Evolutionary conservation across 345 rosid species (phyloP).

Genomic region (Punica granatum): DNA sequence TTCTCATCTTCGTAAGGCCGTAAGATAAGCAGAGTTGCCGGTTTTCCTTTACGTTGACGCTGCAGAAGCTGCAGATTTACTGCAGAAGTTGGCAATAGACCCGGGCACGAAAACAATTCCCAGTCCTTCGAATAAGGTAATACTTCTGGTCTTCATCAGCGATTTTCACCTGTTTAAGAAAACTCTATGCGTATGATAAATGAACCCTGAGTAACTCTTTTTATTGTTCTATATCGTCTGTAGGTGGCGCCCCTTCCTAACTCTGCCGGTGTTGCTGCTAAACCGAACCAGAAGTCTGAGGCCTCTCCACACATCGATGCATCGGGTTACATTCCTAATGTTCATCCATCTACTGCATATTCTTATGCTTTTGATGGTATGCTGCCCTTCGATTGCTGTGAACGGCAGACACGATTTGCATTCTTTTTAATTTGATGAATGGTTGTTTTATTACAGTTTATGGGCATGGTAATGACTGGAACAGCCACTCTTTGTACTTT

Average conservation of each 20-base stretch:
- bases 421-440: background rate
- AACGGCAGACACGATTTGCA: background rate
- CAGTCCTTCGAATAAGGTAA: constrained; percentile 37
- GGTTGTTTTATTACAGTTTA: background rate
- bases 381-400: background rate
- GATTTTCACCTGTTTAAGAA: background rate
- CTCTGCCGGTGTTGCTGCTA: constrained; percentile 1
- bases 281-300: background rate
- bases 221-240: background rate
- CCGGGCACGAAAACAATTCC: constrained; percentile 30
- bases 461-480: background rate
- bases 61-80: constrained; percentile 51
- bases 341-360: constrained; percentile 1
- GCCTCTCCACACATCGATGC: background rate
- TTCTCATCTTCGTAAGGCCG: no score
- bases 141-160: background rate
- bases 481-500: background rate
- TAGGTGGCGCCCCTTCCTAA: background rate
- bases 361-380: constrained; percentile 6
- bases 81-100: constrained; percentile 49
- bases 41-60: constrained; percentile 24
- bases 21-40: background rate
- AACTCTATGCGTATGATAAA: background rate
- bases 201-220: background rate
- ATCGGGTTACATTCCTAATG: background rate